phyloP scores from a whole-genome alignment of 2,329 filamentous ascomycete species.

The Coniochaeta sp. region DNA sequence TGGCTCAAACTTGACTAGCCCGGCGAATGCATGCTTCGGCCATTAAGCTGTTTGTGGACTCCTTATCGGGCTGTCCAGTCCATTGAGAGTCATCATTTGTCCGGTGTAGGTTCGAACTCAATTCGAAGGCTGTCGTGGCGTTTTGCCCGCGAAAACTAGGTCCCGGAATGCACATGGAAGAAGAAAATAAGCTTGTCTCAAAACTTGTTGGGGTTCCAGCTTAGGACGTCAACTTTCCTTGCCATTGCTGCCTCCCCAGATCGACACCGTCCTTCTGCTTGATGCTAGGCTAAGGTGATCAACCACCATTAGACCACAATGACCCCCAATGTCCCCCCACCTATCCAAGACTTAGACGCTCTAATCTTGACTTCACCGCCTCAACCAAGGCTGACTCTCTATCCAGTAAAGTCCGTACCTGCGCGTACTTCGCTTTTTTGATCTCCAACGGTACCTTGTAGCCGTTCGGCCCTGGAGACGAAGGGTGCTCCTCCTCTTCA shows the following conservation, averaged over 20 bases:
- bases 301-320: neutral
- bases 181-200: neutral
- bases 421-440: slow-evolving; percentile 53
- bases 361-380: slow-evolving; percentile 54
- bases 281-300: neutral
- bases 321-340: neutral
- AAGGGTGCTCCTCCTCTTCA: slow-evolving; percentile 11
- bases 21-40: no score
- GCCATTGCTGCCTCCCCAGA: neutral
- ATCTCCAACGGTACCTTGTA: slow-evolving; percentile 51
- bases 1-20: no score
- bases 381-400: slow-evolving; percentile 62
- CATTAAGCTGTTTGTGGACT: no score
- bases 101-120: no score
- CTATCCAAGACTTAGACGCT: slow-evolving; percentile 38
- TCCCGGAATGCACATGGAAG: neutral
- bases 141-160: no score
- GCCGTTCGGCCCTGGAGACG: slow-evolving; percentile 26
- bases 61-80: no score
- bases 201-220: neutral
- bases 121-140: no score
- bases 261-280: neutral
- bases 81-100: no score
- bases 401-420: slow-evolving; percentile 56
- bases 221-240: neutral